phyloP scores from a whole-genome alignment of 2,329 filamentous ascomycete genomes.

The Sarocladiaceae sp. region DNA sequence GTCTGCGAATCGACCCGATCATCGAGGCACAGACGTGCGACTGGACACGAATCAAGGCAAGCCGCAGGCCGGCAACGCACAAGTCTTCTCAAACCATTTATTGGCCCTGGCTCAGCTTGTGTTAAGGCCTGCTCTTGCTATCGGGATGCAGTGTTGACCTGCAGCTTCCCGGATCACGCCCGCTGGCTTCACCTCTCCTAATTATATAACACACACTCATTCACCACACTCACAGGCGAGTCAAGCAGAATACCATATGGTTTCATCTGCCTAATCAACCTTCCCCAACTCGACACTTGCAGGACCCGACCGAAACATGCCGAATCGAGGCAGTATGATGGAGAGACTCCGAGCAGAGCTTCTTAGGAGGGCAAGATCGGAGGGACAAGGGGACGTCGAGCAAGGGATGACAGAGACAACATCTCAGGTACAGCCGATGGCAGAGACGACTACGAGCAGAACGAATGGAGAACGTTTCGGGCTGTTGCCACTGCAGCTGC shows the following conservation, averaged over 20 bases:
- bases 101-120: background rate
- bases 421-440: background rate
- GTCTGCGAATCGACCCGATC: background rate
- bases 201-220: background rate
- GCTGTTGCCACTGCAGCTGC: background rate
- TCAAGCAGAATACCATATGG: too few species aligned
- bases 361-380: conserved; percentile 24
- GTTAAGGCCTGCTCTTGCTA: background rate
- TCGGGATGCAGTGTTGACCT: conserved; percentile 5
- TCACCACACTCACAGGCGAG: too few species aligned
- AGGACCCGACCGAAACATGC: conserved; percentile 14
- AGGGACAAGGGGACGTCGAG: conserved; percentile 17
- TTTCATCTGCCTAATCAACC: too few species aligned
- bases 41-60: background rate
- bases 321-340: conserved; percentile 19
- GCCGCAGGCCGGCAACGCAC: conserved; percentile 4
- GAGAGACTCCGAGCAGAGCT: conserved; percentile 29
- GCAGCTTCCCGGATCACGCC: background rate
- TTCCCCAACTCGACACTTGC: too few species aligned
- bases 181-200: background rate
- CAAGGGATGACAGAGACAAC: conserved; percentile 6
- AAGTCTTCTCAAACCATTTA: background rate
- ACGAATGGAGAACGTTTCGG: background rate
- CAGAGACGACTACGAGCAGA: background rate
- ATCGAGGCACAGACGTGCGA: background rate